A percentile compares a stretch with the other conserved stretches of the same genome.
Conservation (phyloP, 805 yeast species). For the Naumovozyma baii region DNA sequence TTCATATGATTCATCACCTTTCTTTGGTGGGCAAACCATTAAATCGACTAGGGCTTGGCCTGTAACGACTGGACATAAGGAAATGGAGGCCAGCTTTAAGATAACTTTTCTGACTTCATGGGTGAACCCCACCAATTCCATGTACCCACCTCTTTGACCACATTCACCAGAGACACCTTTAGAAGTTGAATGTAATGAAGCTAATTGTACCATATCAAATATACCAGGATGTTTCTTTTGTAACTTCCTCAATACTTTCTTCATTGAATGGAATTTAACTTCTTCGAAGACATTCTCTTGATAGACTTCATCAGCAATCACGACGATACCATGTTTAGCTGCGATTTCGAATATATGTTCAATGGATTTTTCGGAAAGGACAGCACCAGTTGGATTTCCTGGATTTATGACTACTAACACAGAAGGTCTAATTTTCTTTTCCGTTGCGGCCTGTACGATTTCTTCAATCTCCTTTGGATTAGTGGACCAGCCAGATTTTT, state of each 20-base stretch:
- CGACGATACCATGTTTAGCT: slow-evolving; percentile 72
- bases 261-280: slow-evolving; percentile 66
- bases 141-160: slow-evolving; percentile 98
- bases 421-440: slow-evolving; percentile 52
- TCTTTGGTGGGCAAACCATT: slow-evolving; percentile 84
- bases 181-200: slow-evolving; percentile 93
- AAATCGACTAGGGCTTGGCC: slow-evolving; percentile 91
- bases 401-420: slow-evolving; percentile 92
- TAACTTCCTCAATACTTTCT: slow-evolving; percentile 62
- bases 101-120: slow-evolving; percentile 60
- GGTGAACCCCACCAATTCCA: slow-evolving; percentile 82
- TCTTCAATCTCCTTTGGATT: slow-evolving; percentile 54
- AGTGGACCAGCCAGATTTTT: slow-evolving; percentile 74
- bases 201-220: slow-evolving; percentile 72
- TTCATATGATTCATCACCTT: slow-evolving; percentile 68
- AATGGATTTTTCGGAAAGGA: slow-evolving; percentile 56
- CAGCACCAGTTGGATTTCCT: slow-evolving; percentile 96
- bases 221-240: slow-evolving; percentile 44
- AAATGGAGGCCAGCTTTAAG: slow-evolving; percentile 79
- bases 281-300: slow-evolving; percentile 85
- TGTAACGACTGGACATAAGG: slow-evolving; percentile 86
- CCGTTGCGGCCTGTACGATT: slow-evolving; percentile 40
- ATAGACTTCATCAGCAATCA: slow-evolving; percentile 96
- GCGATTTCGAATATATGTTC: slow-evolving; percentile 67
- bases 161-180: slow-evolving; percentile 98